phyloP scores from a whole-genome alignment of 139 green algal species.

The Chlamydomonas schloesseri region DNA sequence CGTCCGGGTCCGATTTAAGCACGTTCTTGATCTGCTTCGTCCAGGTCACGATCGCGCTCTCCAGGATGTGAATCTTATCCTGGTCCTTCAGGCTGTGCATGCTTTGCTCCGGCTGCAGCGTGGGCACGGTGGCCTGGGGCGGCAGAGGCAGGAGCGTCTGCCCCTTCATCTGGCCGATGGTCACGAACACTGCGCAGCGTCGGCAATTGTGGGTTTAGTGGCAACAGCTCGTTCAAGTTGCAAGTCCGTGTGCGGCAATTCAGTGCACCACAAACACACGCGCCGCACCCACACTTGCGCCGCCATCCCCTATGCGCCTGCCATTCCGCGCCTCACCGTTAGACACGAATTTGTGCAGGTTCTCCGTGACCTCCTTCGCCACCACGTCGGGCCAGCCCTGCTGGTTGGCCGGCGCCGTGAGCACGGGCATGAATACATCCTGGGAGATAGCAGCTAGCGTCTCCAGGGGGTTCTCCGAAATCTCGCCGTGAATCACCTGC shows the following conservation, averaged over 20 bases:
- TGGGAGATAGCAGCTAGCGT: constrained; percentile 77
- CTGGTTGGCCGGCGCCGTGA: constrained; percentile 83
- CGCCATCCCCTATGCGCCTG: not conserved
- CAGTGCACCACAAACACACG: too few relatives aligned
- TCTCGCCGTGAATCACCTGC: constrained; percentile 84
- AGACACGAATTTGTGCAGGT: constrained; percentile 90
- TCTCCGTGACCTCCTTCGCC: constrained; percentile 86
- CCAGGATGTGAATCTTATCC: constrained; percentile 91
- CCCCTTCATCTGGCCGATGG: constrained; percentile 86
- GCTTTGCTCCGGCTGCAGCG: constrained; percentile 47
- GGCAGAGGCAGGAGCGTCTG: constrained; percentile 91
- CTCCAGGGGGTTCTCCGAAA: constrained; percentile 83
- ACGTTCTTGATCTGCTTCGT: constrained; percentile 95
- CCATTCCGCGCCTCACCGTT: constrained; percentile 61
- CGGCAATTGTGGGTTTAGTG: not conserved
- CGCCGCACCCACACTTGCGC: too few relatives aligned
- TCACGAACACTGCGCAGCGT: constrained; percentile 75
- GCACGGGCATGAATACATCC: constrained; percentile 89
- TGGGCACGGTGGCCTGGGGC: constrained; percentile 54
- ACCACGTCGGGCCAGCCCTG: constrained; percentile 89
- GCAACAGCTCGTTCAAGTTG: not conserved
- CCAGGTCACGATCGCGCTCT: constrained; percentile 89
- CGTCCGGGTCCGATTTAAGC: constrained; percentile 84
- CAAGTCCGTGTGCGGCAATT: not conserved
- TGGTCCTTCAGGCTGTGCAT: constrained; percentile 70